These are phyloP conservation scores for Sarocladium oryzae DNA, from an alignment of 2,329 filamentous ascomycete species.

Conservation along the genomic window DNA sequence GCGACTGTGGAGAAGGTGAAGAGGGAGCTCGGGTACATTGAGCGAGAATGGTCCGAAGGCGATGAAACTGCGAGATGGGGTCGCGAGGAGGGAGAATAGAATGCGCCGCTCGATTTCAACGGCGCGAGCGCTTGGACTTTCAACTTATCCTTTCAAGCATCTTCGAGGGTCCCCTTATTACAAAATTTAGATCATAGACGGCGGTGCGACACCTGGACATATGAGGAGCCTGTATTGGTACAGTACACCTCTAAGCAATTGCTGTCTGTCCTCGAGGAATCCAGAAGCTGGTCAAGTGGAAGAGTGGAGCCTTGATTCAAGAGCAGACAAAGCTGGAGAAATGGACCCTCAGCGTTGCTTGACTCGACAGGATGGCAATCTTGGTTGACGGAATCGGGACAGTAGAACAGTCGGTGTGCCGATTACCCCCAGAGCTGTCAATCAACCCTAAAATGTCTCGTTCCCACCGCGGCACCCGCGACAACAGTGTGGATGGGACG, in stretches of 20 bases:
- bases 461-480: slow-evolving; percentile 5
- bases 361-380: not conserved
- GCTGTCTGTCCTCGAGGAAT: not conserved
- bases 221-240: not conserved
- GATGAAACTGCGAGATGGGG: slow-evolving; percentile 84
- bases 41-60: slow-evolving; percentile 75
- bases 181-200: slow-evolving; percentile 2
- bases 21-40: slow-evolving; percentile 74
- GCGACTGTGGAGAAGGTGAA: slow-evolving; percentile 78
- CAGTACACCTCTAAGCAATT: not conserved
- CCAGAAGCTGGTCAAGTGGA: not conserved
- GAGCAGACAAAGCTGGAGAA: not conserved
- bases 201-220: slow-evolving; percentile 6
- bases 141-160: not conserved
- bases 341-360: not conserved
- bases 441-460: not conserved
- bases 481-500: not conserved
- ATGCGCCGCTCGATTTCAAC: too few species aligned
- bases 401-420: not conserved
- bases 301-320: not conserved
- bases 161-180: not conserved
- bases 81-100: slow-evolving; percentile 33
- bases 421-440: not conserved
- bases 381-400: not conserved
- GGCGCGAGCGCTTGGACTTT: not conserved